Evolutionary conservation across 768 basidiomycete genomes (phyloP).

Genomic region (Naganishia randhawae): DNA sequence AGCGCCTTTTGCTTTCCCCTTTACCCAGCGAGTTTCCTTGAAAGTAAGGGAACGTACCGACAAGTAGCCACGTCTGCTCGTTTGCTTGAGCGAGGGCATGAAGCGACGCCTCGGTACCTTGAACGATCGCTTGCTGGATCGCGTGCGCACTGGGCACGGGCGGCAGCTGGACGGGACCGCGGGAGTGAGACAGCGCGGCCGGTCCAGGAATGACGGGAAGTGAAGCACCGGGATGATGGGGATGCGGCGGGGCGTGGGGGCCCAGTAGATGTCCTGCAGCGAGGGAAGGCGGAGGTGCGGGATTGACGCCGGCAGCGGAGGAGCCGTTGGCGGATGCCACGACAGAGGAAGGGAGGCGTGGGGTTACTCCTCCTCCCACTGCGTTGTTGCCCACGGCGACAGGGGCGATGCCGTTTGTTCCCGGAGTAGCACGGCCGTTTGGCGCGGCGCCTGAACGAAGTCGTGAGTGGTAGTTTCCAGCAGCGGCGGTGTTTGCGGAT

Average conservation of each 20-base stretch:
- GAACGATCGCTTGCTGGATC: conserved; percentile 28
- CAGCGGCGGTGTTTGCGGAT: background rate
- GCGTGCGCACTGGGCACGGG: conserved; percentile 8
- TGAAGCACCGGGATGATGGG: background rate
- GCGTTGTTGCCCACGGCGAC: background rate
- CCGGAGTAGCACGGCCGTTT: background rate
- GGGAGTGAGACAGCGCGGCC: background rate
- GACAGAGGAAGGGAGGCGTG: background rate
- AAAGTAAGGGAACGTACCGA: conserved; percentile 59
- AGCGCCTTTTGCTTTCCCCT: background rate
- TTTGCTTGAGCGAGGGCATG: conserved; percentile 74
- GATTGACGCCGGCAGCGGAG: background rate
- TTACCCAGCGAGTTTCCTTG: no score
- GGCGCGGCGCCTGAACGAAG: background rate
- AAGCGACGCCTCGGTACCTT: conserved; percentile 35
- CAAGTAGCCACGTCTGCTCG: conserved; percentile 91
- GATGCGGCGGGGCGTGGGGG: no score
- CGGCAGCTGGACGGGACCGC: background rate
- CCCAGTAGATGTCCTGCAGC: background rate
- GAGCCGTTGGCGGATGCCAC: background rate
- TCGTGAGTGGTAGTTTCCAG: background rate
- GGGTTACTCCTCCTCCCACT: background rate
- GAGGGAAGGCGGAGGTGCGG: background rate
- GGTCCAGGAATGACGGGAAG: background rate
- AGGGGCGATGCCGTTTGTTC: background rate